Conservation (phyloP, 495 filamentous ascomycete species). For the Talaromyces ruber region DNA sequence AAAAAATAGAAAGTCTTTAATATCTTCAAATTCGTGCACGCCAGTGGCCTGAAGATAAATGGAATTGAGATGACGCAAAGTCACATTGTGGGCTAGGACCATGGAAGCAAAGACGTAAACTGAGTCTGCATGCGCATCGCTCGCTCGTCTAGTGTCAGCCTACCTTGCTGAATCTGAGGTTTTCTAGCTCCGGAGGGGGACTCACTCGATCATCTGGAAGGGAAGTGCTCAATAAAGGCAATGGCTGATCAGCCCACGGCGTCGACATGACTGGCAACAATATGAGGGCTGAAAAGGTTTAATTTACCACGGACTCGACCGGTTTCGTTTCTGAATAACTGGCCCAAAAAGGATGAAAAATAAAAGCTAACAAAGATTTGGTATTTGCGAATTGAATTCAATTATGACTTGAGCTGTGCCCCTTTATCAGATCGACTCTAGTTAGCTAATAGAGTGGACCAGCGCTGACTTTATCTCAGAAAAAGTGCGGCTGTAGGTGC, state of each 20-base stretch:
- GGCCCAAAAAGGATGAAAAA: not conserved
- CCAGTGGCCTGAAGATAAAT: constrained; percentile 45
- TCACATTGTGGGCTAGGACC: constrained; percentile 50
- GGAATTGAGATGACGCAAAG: constrained; percentile 51
- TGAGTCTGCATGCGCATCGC: not conserved
- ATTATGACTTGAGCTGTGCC: not conserved
- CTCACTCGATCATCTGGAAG: not conserved
- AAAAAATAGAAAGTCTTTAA: constrained; percentile 11
- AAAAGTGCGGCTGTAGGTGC: not conserved
- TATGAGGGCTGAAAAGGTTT: not conserved
- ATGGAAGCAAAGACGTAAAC: constrained; percentile 43
- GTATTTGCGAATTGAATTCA: not conserved
- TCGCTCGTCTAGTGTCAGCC: not conserved
- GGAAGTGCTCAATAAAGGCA: not conserved
- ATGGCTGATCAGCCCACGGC: constrained; percentile 1
- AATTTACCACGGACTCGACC: not conserved
- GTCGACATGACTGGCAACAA: not conserved
- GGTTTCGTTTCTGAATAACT: not conserved
- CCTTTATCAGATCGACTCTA: not conserved
- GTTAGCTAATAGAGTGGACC: not conserved
- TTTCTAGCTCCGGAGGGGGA: not conserved
- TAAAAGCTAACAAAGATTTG: not conserved
- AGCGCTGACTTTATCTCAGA: not conserved
- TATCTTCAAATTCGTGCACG: constrained; percentile 26
- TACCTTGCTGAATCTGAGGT: not conserved